phyloP scores from a whole-genome alignment of 768 basidiomycete genomes.

The Tricholoma flavovirens region DNA sequence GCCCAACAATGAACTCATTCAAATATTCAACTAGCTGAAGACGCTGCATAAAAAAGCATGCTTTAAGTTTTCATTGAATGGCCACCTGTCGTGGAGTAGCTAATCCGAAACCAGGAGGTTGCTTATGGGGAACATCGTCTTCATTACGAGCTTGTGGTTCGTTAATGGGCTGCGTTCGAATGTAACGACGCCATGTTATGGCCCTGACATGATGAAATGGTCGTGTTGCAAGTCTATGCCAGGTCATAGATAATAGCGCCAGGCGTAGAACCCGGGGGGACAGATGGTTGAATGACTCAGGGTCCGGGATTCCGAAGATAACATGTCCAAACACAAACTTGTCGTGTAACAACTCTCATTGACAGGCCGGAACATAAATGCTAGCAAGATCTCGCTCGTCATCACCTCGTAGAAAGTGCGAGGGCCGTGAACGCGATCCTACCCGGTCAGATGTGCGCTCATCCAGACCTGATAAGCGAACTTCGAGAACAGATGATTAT shows the following conservation, averaged over 20 bases:
- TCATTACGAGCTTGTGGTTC: conserved; percentile 32
- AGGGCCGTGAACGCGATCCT: conserved; percentile 32
- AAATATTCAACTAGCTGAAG: conserved; percentile 76
- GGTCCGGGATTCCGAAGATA: not conserved
- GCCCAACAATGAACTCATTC: conserved; percentile 86
- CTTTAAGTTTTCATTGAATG: not conserved
- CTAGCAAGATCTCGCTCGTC: conserved; percentile 42
- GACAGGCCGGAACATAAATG: not conserved
- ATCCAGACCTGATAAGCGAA: conserved; percentile 27
- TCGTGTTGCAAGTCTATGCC: conserved; percentile 12
- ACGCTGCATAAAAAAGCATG: not conserved
- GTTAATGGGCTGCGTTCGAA: conserved; percentile 56
- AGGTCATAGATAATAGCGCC: conserved; percentile 10
- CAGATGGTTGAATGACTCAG: not conserved
- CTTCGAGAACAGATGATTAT: conserved; percentile 26
- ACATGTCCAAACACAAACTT: not conserved
- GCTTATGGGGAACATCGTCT: conserved; percentile 24
- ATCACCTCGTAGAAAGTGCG: conserved; percentile 37
- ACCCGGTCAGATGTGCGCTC: conserved; percentile 30
- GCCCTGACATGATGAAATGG: conserved; percentile 21
- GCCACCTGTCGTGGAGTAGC: conserved; percentile 57
- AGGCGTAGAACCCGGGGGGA: not conserved
- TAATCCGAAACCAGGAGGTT: conserved; percentile 42
- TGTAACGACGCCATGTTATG: conserved; percentile 26
- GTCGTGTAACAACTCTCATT: not conserved